phyloP scores from a whole-genome alignment of 1,139 yeast genomes.

The Sugiyamaella paludigena region DNA sequence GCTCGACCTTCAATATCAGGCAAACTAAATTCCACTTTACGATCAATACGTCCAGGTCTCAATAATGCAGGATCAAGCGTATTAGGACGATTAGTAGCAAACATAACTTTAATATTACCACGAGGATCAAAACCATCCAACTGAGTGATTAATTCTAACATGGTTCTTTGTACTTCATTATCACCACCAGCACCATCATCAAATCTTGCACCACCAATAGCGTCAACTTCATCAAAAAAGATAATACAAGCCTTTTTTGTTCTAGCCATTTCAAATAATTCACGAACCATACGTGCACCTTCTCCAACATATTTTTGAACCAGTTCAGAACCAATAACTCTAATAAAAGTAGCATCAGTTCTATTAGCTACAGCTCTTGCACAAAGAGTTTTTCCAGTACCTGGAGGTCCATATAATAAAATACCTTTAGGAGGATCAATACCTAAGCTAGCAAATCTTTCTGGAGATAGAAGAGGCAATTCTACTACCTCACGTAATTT shows the following conservation, averaged over 20 bases:
- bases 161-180: constrained; percentile 97
- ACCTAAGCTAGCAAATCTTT: constrained; percentile 91
- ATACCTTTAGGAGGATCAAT: constrained; percentile 99
- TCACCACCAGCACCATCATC: constrained; percentile 99
- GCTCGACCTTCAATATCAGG: constrained; percentile 98
- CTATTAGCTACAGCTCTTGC: constrained; percentile 98
- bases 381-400: constrained; percentile 96
- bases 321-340: constrained; percentile 96
- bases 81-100: constrained; percentile 97
- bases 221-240: constrained; percentile 95
- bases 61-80: constrained; percentile 95
- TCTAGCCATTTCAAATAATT: constrained; percentile 97
- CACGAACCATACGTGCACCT: constrained; percentile 99
- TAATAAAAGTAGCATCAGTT: constrained; percentile 96
- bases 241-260: constrained; percentile 96
- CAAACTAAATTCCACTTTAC: constrained; percentile 93
- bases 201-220: constrained; percentile 97
- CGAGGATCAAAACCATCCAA: constrained; percentile 97
- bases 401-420: constrained; percentile 94
- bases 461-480: constrained; percentile 90
- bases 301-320: constrained; percentile 99
- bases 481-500: constrained; percentile 97
- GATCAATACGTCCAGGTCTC: constrained; percentile 97
- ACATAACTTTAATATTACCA: constrained; percentile 98
- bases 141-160: constrained; percentile 96